Conservation (phyloP, 225 moss, liverwort and hornwort genomes). For the Polytrichum commune region DNA sequence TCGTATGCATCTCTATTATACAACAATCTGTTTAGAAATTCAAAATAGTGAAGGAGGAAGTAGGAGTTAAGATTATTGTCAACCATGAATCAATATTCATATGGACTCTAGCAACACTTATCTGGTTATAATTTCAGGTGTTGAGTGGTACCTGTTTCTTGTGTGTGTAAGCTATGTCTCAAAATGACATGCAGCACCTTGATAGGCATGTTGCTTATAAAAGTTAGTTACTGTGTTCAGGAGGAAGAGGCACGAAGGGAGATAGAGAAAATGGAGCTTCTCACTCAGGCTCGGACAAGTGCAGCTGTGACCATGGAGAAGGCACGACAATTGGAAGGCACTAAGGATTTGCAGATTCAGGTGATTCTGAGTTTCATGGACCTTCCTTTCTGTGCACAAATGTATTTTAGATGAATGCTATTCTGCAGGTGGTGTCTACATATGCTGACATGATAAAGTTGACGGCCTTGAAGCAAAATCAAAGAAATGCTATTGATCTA, state of each 20-base stretch:
- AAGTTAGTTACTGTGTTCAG: slow-evolving; percentile 33
- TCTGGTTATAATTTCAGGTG: not conserved
- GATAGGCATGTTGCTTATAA: not conserved
- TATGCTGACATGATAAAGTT: too few species aligned
- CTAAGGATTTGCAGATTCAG: slow-evolving; percentile 67
- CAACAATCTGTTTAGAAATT: not conserved
- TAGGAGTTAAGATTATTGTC: not conserved
- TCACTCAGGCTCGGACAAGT: slow-evolving; percentile 66
- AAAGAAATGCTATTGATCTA: too few species aligned
- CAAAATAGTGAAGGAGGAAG: not conserved
- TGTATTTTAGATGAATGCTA: too few species aligned
- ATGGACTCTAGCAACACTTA: too few species aligned
- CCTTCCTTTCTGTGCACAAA: too few species aligned
- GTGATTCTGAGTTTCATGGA: slow-evolving; percentile 15
- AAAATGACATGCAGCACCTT: not conserved
- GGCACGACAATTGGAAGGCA: slow-evolving; percentile 73
- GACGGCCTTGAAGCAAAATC: too few species aligned
- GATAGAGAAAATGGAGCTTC: slow-evolving; percentile 64
- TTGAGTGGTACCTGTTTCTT: not conserved
- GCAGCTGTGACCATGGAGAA: slow-evolving; percentile 82
- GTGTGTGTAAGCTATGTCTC: not conserved
- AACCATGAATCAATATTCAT: too few species aligned
- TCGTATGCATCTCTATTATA: not conserved
- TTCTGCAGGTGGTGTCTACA: too few species aligned
- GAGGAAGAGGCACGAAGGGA: slow-evolving; percentile 67